Conservation (phyloP, 768 basidiomycete genomes). For the Tephrocybe sp. region DNA sequence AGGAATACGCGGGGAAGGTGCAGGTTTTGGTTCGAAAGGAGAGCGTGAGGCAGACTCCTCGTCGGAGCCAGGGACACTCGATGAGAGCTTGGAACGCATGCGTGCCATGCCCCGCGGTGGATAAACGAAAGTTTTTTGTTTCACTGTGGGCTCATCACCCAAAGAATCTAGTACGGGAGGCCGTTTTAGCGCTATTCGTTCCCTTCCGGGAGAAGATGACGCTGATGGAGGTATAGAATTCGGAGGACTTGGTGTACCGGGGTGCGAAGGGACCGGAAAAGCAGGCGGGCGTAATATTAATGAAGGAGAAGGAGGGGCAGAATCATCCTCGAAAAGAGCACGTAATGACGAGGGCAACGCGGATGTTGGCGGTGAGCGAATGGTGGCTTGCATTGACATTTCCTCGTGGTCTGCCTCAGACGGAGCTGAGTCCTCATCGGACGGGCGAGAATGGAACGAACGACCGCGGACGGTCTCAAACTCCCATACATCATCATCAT, state of each 20-base stretch:
- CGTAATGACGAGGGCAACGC: slow-evolving; percentile 78
- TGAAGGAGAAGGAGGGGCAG: slow-evolving; percentile 26
- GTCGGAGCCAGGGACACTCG: slow-evolving; percentile 23
- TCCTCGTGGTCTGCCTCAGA: slow-evolving; percentile 20
- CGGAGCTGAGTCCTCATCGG: slow-evolving; percentile 20
- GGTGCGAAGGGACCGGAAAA: slow-evolving; percentile 26
- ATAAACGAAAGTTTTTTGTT: slow-evolving; percentile 53
- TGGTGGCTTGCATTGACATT: slow-evolving; percentile 37
- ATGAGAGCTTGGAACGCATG: slow-evolving; percentile 30
- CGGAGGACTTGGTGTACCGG: slow-evolving; percentile 25
- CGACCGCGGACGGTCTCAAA: slow-evolving; percentile 69
- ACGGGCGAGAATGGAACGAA: slow-evolving; percentile 14
- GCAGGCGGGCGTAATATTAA: slow-evolving; percentile 45
- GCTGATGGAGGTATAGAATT: slow-evolving; percentile 21
- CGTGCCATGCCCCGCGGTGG: slow-evolving; percentile 43
- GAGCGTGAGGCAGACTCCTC: slow-evolving; percentile 20
- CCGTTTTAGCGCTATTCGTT: slow-evolving; percentile 31
- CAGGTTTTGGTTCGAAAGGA: slow-evolving; percentile 2
- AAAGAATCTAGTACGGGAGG: slow-evolving; percentile 26
- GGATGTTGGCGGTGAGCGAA: slow-evolving; percentile 44
- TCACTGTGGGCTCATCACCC: slow-evolving; percentile 31
- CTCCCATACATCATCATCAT: slow-evolving; percentile 60
- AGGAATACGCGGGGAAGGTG: slow-evolving; percentile 7
- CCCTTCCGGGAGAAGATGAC: slow-evolving; percentile 37
- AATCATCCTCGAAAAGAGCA: slow-evolving; percentile 69